Evolutionary conservation across 192 early-diverging fungal species (phyloP), one percentile per base, ranked within the genome.

Genomic region (Umbelopsis sp.): DNA sequence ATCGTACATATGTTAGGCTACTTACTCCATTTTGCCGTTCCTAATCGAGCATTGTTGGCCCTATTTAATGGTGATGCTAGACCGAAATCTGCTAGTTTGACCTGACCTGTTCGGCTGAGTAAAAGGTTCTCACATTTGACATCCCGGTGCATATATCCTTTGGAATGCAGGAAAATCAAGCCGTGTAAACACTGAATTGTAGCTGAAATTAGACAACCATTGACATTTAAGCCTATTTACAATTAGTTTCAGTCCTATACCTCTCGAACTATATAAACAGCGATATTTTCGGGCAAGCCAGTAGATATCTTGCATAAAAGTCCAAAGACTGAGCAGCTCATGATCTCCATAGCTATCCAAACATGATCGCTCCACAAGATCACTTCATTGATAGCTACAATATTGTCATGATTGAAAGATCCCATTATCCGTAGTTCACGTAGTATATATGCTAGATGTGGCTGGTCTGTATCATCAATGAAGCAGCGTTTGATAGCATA

Each of bases 71-170:
- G 71, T 53, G 96, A 96, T 18, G 95, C 91, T 44, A 97, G 88
- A 9, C 95, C 95, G 89, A 97, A 97, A 82, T 97, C 95, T 13
- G 93, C 91, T 16, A 97, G 81, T 81, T 95, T 96, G 61, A 96
- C 76, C 6, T 86, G 85, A 45, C 87, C 82, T 41, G 84, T 80
- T 66, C 80, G 79, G 25, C 48, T 55, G 8, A 86, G 66, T 12
- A 91, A 68, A 49, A 92, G 88, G 80, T 92, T 92, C 73, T 93
- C 90, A 10, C 90, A 91, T 82, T 98, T 97, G 69, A 98, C 72
- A 80, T 98, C 95, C 68, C 97, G 91, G 78, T 97, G 97, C 70
- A 83, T 81, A 48, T 79, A 81, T 44, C 80, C 80, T 41, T 77
- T 74, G 13, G 68, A 70, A 53, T 83, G 82, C 5, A 83, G 67